phyloP scores from a whole-genome alignment of 768 basidiomycete species.

The Pisolithus tinctorius region DNA sequence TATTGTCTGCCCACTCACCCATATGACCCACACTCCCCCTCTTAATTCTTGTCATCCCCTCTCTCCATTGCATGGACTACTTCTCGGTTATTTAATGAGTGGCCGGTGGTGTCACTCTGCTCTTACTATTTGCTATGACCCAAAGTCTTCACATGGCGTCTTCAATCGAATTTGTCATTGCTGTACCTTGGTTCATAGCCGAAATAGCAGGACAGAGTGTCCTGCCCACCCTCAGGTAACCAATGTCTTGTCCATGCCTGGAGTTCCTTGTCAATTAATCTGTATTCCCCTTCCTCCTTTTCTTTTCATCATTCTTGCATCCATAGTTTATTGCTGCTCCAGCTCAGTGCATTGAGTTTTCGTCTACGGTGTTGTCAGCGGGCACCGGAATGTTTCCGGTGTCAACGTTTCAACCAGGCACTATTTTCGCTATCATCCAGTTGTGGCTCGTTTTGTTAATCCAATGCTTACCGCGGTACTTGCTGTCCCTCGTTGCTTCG shows the following conservation, averaged over 20 bases:
- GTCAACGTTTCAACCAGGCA: constrained; percentile 4
- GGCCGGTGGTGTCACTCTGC: constrained; percentile 27
- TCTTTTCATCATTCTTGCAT: not conserved
- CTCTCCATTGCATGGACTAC: constrained; percentile 1
- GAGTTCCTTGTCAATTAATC: not conserved
- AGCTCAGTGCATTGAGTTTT: not conserved
- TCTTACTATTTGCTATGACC: constrained; percentile 31
- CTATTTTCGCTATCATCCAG: constrained; percentile 1
- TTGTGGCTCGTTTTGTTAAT: constrained; percentile 1
- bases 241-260: not conserved
- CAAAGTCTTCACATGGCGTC: constrained; percentile 28
- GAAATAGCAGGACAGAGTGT: constrained; percentile 45
- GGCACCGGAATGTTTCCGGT: no score
- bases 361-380: no score
- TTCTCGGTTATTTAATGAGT: constrained; percentile 10
- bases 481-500: not conserved
- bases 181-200: constrained; percentile 51
- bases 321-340: not conserved
- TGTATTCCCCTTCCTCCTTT: not conserved
- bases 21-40: no score
- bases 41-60: not conserved
- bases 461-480: constrained; percentile 9
- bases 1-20: not conserved
- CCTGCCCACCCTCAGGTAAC: constrained; percentile 16
- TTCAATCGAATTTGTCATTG: constrained; percentile 29